A percentile compares a stretch with the other conserved stretches of the same genome.
phyloP scores from a whole-genome alignment of 345 rosid species.

The Cardamine resedifolia region DNA sequence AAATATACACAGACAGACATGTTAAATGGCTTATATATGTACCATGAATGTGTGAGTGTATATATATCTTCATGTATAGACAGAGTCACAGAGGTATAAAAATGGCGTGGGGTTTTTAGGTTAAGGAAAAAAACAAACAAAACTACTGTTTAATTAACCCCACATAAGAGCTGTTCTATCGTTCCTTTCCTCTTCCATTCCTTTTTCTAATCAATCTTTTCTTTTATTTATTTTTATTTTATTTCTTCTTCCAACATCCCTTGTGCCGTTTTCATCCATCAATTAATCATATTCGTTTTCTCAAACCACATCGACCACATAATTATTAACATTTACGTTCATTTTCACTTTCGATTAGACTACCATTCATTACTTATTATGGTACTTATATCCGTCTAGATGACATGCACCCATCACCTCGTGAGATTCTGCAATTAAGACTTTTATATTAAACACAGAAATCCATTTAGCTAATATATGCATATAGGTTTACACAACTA shows the following conservation, averaged over 20 bases:
- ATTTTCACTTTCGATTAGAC: not conserved
- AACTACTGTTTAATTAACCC: slow-evolving; percentile 35
- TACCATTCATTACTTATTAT: not conserved
- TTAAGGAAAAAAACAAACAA: slow-evolving; percentile 33
- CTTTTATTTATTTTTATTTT: not conserved
- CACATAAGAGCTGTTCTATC: slow-evolving; percentile 36
- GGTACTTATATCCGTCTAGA: slow-evolving; percentile 15
- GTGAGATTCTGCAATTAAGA: not conserved
- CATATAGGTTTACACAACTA: not conserved
- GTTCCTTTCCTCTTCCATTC: slow-evolving; percentile 14
- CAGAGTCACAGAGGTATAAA: slow-evolving; percentile 22
- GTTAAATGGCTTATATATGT: slow-evolving; percentile 9
- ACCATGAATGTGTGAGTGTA: slow-evolving; percentile 11
- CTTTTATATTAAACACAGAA: not conserved
- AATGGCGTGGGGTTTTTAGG: slow-evolving; percentile 34
- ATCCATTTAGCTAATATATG: not conserved
- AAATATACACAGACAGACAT: slow-evolving; percentile 8
- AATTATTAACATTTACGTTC: not conserved
- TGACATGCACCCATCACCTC: slow-evolving; percentile 16
- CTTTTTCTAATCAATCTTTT: slow-evolving; percentile 20
- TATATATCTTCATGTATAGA: slow-evolving; percentile 16
- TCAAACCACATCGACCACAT: slow-evolving; percentile 14
- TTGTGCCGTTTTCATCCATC: slow-evolving; percentile 23
- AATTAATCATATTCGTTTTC: slow-evolving; percentile 3
- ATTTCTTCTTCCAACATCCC: slow-evolving; percentile 11